Conservation (phyloP, 805 yeast species). For the Wickerhamiella siamensis region DNA sequence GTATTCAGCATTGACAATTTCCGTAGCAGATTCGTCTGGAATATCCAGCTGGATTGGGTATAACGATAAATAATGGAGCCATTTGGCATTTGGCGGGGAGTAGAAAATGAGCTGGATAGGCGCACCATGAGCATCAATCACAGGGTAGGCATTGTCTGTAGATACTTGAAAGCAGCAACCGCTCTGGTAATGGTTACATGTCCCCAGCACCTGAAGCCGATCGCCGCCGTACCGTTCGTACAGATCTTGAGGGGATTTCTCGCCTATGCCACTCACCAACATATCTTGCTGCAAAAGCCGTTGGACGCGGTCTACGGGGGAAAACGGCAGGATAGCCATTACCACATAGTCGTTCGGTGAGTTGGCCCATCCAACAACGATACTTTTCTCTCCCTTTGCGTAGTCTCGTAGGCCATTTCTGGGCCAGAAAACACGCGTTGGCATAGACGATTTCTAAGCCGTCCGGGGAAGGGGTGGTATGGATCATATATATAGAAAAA, state of each 20-base stretch:
- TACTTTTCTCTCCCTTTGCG: neutral
- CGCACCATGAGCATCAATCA: constrained; percentile 4
- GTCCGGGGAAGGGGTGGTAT: neutral
- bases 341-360: constrained; percentile 13
- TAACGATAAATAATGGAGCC: constrained; percentile 63
- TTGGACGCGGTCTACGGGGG: constrained; percentile 9
- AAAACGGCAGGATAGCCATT: constrained; percentile 12
- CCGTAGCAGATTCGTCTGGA: constrained; percentile 11
- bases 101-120: constrained; percentile 34
- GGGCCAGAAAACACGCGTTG: constrained; percentile 11
- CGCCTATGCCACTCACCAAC: constrained; percentile 6
- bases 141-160: neutral
- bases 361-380: constrained; percentile 17
- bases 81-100: constrained; percentile 54
- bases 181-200: constrained; percentile 5
- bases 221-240: constrained; percentile 10
- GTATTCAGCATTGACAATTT: constrained; percentile 7
- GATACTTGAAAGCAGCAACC: constrained; percentile 3
- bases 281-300: constrained; percentile 12
- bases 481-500: neutral
- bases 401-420: neutral
- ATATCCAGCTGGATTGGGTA: constrained; percentile 56
- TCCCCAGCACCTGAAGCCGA: constrained; percentile 12
- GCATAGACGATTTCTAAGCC: neutral
- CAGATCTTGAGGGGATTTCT: constrained; percentile 9